Evolutionary conservation across 768 basidiomycete genomes (phyloP).

Genomic region (Mycena metata): DNA sequence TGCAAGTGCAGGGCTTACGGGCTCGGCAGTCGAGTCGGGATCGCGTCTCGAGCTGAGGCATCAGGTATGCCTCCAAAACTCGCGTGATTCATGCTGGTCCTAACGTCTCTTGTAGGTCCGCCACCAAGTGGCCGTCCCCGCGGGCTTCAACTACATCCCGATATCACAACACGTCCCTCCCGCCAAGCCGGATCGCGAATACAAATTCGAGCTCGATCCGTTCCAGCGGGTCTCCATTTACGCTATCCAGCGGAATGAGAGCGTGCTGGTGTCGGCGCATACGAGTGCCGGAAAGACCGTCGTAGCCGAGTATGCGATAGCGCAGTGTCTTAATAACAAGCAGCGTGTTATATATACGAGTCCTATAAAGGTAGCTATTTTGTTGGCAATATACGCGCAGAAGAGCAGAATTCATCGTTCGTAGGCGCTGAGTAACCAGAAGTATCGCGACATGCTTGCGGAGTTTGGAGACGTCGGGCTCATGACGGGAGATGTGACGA

Average conservation of each 20-base stretch:
- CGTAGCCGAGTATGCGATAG: slow-evolving; percentile 99
- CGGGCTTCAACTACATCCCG: slow-evolving; percentile 90
- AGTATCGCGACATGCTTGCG: slow-evolving; percentile 97
- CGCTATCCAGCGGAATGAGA: slow-evolving; percentile 97
- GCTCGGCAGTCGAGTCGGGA: slow-evolving; percentile 70
- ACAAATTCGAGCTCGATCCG: slow-evolving; percentile 97
- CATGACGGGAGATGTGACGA: slow-evolving; percentile 99
- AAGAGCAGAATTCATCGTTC: slow-evolving; percentile 29
- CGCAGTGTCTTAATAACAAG: slow-evolving; percentile 92
- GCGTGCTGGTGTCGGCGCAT: slow-evolving; percentile 97
- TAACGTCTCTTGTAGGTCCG: slow-evolving; percentile 71
- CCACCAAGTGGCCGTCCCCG: slow-evolving; percentile 96
- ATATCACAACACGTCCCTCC: slow-evolving; percentile 94
- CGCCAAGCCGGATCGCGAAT: slow-evolving; percentile 89
- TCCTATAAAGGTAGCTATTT: slow-evolving; percentile 92
- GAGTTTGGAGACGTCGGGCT: slow-evolving; percentile 98
- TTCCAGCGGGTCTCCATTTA: slow-evolving; percentile 96
- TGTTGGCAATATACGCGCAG: slow-evolving; percentile 38
- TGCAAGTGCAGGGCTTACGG: slow-evolving; percentile 89
- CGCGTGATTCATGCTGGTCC: not conserved
- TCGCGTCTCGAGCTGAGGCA: slow-evolving; percentile 83
- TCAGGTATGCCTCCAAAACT: slow-evolving; percentile 64
- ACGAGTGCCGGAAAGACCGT: slow-evolving; percentile 99
- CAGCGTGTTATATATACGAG: slow-evolving; percentile 99
- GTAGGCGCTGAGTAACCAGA: slow-evolving; percentile 98